Percentiles rank a stretch among this genome's conserved stretches.
These are phyloP conservation scores for Colletotrichum viniferum DNA, from an alignment of 2,329 filamentous ascomycete genomes.

Conservation along the genomic window DNA sequence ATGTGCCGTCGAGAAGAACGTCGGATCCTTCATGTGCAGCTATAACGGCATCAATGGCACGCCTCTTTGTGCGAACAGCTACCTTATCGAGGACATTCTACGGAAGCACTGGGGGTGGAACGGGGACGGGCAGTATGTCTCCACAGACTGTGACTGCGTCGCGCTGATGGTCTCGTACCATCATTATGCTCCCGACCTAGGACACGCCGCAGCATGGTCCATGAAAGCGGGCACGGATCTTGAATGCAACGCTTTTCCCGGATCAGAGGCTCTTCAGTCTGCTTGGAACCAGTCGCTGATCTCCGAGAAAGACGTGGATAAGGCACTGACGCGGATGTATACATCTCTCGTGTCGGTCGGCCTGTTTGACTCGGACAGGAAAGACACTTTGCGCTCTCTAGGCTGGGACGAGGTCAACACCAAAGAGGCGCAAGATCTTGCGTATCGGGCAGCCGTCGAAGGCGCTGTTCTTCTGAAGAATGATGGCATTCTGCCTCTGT, in stretches of 20 bases:
- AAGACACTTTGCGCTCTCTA: slow-evolving; percentile 53
- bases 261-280: slow-evolving; percentile 12
- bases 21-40: slow-evolving; percentile 65
- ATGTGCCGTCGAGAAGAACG: slow-evolving; percentile 62
- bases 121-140: slow-evolving; percentile 64
- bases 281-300: slow-evolving; percentile 35
- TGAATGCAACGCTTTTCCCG: slow-evolving; percentile 27
- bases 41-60: slow-evolving; percentile 71
- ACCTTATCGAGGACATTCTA: slow-evolving; percentile 66
- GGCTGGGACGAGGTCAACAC: slow-evolving; percentile 61
- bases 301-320: slow-evolving; percentile 38
- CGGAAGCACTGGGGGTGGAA: slow-evolving; percentile 70
- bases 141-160: slow-evolving; percentile 62
- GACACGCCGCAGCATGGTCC: slow-evolving; percentile 36
- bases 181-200: slow-evolving; percentile 21
- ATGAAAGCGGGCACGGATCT: slow-evolving; percentile 41
- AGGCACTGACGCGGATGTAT: slow-evolving; percentile 56
- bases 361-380: slow-evolving; percentile 57
- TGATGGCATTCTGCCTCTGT: slow-evolving; percentile 53
- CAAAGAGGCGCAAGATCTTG: slow-evolving; percentile 56
- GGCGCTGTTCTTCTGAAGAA: slow-evolving; percentile 60
- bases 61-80: slow-evolving; percentile 67
- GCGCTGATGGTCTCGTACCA: slow-evolving; percentile 15
- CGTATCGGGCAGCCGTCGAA: slow-evolving; percentile 50
- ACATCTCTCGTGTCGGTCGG: slow-evolving; percentile 58